Evolutionary conservation across 1,284 basidiomycete genomes (phyloP), one percentile per base, ranked within the genome.

Genomic region (Flammula alnicola): DNA sequence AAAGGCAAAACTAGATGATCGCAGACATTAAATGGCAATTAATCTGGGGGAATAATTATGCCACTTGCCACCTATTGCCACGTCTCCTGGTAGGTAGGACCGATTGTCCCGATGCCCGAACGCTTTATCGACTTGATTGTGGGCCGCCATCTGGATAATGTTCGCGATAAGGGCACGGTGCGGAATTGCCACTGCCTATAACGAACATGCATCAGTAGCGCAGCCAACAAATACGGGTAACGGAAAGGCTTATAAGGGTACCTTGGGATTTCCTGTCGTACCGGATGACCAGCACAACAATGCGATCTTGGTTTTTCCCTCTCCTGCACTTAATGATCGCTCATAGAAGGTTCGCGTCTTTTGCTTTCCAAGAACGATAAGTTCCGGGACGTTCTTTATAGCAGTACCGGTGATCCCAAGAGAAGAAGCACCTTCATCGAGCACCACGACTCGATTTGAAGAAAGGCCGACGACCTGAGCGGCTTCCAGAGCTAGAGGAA

Each of bases 281-380:
- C 89, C 90, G 35, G 83, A 87, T 8, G 86, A 88, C 70, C 88
- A 90, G 49, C 77, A 81, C 45, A 91, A 67, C 53, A 89, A 77
- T 1, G 86, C 88, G 1, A 88, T 65, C 63, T 83, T 74, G 12
- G 58, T 69, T 47, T 62, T 71, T 14, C 64, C 68, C 54, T 68
- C 67, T 19, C 69, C 71, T 26, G 53, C 50, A 11, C 42, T 36
- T 22, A 91, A 68, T 40, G 52, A 59, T 14, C 62, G 65, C 58
- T 74, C 74, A 46, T 59, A 51, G 47, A 75, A 75, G 19, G 56
- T 58, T 26, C 58, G 52, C 31, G 65, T 54, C 36, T 64, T 55
- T 37, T 59, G 49, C 20, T 69, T 35, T 3, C 74, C 73, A 32
- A 66, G 59, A 19, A 59, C 48, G 16, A 79, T 58, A 33, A 78